These are phyloP conservation scores for Ceratocystis eucalypticola DNA, from an alignment of 2,329 filamentous ascomycete species.

Conservation along the genomic window DNA sequence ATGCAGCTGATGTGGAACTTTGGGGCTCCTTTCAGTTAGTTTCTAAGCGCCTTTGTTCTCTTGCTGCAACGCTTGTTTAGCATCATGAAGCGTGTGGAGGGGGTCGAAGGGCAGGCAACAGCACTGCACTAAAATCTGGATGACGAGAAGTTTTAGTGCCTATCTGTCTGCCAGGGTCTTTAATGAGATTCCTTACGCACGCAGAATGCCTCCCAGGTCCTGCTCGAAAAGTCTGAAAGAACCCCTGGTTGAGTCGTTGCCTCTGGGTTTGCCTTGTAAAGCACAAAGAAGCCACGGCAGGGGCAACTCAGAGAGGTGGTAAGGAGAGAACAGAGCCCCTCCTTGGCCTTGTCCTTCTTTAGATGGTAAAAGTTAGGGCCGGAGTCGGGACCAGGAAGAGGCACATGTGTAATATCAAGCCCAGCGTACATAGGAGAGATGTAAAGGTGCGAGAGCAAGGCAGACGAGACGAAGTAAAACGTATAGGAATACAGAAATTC, in stretches of 20 bases:
- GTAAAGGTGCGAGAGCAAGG: neutral
- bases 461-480: neutral
- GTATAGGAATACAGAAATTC: neutral
- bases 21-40: too few relatives aligned
- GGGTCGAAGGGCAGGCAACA: too few relatives aligned
- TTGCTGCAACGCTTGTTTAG: too few relatives aligned
- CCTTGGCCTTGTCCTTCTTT: neutral
- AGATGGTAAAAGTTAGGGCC: too few relatives aligned
- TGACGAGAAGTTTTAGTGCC: too few relatives aligned
- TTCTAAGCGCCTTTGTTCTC: too few relatives aligned
- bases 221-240: neutral
- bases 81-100: too few relatives aligned
- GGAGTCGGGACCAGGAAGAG: too few relatives aligned
- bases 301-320: neutral
- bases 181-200: too few relatives aligned
- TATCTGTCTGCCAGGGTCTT: too few relatives aligned
- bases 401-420: neutral
- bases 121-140: too few relatives aligned
- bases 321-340: neutral
- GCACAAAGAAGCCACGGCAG: neutral
- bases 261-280: neutral
- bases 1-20: too few relatives aligned
- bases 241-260: neutral
- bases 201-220: neutral
- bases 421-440: neutral